These are phyloP conservation scores for Tolypocladium paradoxum DNA, from an alignment of 2,329 filamentous ascomycete genomes.

Conservation along the genomic window DNA sequence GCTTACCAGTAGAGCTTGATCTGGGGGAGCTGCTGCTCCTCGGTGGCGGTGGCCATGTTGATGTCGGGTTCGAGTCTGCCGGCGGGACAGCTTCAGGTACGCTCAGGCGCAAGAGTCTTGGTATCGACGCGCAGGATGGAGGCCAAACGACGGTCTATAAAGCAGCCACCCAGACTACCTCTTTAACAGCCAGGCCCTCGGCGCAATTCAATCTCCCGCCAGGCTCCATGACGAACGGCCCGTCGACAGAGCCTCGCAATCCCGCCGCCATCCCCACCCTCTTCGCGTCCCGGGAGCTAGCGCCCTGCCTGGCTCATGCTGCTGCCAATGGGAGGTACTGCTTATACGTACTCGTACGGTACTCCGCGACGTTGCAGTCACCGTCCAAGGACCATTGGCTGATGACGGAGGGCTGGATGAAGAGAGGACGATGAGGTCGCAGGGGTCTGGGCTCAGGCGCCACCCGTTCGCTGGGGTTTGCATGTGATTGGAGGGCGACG, in stretches of 20 bases:
- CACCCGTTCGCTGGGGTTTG: too few species aligned
- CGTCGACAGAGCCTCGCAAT: not conserved
- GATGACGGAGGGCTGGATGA: too few species aligned
- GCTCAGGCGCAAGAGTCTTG: not conserved
- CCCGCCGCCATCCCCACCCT: not conserved
- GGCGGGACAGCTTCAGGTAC: too few species aligned
- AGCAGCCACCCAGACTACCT: not conserved
- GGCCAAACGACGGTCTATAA: not conserved
- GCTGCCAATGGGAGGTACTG: too few species aligned
- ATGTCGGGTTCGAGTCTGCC: too few species aligned
- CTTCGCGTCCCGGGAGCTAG: not conserved
- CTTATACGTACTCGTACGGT: too few species aligned
- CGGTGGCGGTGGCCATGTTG: conserved; percentile 11
- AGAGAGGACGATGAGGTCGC: too few species aligned
- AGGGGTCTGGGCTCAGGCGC: too few species aligned
- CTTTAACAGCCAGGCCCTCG: not conserved
- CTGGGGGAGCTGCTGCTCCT: conserved; percentile 28
- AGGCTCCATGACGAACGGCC: not conserved
- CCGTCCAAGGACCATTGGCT: too few species aligned
- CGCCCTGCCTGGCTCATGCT: not conserved
- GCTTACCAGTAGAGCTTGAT: conserved; percentile 54
- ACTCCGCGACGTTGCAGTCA: too few species aligned
- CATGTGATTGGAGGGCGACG: not conserved
- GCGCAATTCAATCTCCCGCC: not conserved
- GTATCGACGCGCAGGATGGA: not conserved